Evolutionary conservation across 2,329 filamentous ascomycete genomes (phyloP), one percentile per base, ranked within the genome.

Genomic region (Nemania serpens): DNA sequence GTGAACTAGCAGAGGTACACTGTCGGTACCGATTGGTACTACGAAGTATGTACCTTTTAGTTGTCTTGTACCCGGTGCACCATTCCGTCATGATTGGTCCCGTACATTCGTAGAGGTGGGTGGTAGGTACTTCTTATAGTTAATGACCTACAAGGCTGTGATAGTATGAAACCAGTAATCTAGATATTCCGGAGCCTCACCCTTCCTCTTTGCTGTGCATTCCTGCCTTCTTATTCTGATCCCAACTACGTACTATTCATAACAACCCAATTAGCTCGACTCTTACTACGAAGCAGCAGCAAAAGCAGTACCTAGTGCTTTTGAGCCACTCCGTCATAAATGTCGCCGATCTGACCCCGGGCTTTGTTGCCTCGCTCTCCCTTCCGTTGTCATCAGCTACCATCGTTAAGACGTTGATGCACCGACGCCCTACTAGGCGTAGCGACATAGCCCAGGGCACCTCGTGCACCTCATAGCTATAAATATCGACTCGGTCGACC

Each of bases 61-160:
- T 3, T 29, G 25, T 7, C 25, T 29, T 29, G 25, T 29, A 29
- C 25, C 25, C 7, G 25, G 25, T 29, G 25, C 7, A 29, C 25
- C 25, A 52, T 47, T 61, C 36, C 41, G 52, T 61, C 47, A 55
- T 52, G 25, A 29, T 29, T 29, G 25, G 25, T n/a, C 25, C 25
- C 25, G 25, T 29, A 7, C 25, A n/a, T n/a, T 29, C 7, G 25
- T 29, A 29, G 25, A 29, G 7, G 25, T 29, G 7, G 25, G 25
- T 29, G 25, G 25, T 29, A 29, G 4, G 25, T 4, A 29, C 25
- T 29, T 29, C 25, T n/a, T n/a, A n/a, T n/a, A n/a, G n/a, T n/a
- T n/a, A n/a, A n/a, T n/a, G n/a, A 46, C 37, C 1, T 39, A 59
- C 60, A 58, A 63, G 63, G 63, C 63, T 65, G 49, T 50, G 41